Evolutionary conservation across 202 grass and related monocot genomes (phyloP).

Genomic region (Schoenoplectus tabernaemontani): DNA sequence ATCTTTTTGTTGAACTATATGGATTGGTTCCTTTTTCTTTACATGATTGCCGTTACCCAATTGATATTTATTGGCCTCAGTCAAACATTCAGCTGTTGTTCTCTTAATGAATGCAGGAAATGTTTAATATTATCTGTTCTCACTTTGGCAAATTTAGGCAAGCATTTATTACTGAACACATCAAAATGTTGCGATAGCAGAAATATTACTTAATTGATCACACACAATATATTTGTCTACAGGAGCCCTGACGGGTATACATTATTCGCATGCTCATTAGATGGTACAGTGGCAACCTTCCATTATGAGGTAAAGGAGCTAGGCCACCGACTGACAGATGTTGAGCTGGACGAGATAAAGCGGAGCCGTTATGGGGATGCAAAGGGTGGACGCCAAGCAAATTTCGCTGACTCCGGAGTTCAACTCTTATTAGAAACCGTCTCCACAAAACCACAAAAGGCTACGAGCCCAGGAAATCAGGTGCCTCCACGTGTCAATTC

Average conservation of each 20-base stretch:
- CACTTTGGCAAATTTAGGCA: not conserved
- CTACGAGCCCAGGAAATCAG: slow-evolving; percentile 39
- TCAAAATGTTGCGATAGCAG: not conserved
- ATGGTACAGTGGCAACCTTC: slow-evolving; percentile 82
- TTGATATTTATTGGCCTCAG: not conserved
- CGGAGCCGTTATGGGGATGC: slow-evolving; percentile 90
- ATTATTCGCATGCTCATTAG: slow-evolving; percentile 93
- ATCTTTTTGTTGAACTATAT: not conserved
- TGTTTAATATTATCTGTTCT: not conserved
- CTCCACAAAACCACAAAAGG: slow-evolving; percentile 70
- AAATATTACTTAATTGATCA: slow-evolving; percentile 7
- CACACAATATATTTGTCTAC: slow-evolving; percentile 4
- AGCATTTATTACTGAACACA: not conserved
- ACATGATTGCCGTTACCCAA: not conserved
- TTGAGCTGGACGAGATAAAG: slow-evolving; percentile 89
- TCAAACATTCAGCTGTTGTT: not conserved
- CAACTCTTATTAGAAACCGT: slow-evolving; percentile 80
- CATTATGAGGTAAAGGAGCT: slow-evolving; percentile 96
- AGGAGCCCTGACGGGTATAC: slow-evolving; percentile 98
- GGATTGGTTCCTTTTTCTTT: not conserved
- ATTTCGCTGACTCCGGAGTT: slow-evolving; percentile 77
- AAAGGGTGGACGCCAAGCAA: slow-evolving; percentile 73
- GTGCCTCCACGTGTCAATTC: slow-evolving; percentile 35
- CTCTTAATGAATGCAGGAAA: not conserved
- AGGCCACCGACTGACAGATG: slow-evolving; percentile 70